Percentiles rank a stretch among this genome's conserved stretches.
phyloP scores from a whole-genome alignment of 1,284 basidiomycete genomes.

The Rhodotorula sp. region DNA sequence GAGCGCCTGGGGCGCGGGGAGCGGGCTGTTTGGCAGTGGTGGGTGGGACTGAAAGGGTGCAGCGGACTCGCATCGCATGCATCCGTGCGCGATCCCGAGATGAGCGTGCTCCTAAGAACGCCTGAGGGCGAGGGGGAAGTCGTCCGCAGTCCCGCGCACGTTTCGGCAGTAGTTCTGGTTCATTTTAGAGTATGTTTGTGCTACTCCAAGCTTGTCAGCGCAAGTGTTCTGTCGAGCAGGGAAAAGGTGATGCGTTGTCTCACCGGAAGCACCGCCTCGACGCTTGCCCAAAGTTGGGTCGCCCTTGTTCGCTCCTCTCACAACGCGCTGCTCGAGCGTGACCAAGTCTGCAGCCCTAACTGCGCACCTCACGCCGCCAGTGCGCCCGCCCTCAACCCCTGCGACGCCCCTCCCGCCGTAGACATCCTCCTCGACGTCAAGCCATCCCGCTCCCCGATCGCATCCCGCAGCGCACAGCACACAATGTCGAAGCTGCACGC shows the following conservation, averaged over 20 bases:
- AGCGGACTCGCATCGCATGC: background rate
- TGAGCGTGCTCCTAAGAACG: too few relatives aligned
- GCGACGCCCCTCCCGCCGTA: background rate
- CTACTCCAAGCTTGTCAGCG: too few relatives aligned
- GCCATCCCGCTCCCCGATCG: background rate
- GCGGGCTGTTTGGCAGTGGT: slow-evolving; percentile 20
- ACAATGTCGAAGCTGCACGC: background rate
- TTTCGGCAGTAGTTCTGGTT: background rate
- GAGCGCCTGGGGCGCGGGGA: background rate
- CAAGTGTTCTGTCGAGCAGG: background rate
- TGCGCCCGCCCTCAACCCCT: background rate
- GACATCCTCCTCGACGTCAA: background rate
- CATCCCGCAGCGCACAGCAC: background rate
- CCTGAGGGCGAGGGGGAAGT: too few relatives aligned
- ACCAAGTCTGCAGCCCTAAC: background rate
- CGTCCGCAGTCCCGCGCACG: too few relatives aligned
- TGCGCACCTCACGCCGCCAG: background rate
- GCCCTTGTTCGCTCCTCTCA: background rate
- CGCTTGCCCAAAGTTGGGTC: too few relatives aligned
- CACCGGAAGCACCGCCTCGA: background rate
- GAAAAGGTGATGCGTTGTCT: background rate
- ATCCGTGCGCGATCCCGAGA: too few relatives aligned
- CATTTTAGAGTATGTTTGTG: background rate
- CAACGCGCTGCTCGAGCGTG: background rate
- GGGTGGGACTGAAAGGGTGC: slow-evolving; percentile 22